A percentile compares a stretch with the other conserved stretches of the same genome.
These are phyloP conservation scores for Datura wrightii DNA, from an alignment of 257 asterid genomes.

Conservation along the genomic window DNA sequence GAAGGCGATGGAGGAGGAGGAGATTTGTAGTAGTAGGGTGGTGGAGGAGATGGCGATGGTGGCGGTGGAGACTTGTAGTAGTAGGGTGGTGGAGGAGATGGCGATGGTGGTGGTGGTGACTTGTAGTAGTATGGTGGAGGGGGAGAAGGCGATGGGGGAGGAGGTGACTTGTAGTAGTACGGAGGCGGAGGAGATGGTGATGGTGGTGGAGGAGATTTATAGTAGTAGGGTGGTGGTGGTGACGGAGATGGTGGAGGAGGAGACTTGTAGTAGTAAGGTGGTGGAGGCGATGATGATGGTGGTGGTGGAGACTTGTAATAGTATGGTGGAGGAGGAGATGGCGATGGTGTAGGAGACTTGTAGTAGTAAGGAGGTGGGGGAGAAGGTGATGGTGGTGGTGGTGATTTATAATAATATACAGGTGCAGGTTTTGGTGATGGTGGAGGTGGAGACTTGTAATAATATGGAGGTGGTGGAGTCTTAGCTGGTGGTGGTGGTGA, in stretches of 20 bases:
- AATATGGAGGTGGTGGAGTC: not conserved
- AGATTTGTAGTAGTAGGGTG: not conserved
- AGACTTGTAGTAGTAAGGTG: not conserved
- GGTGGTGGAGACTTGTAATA: not conserved
- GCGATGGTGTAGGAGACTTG: not conserved
- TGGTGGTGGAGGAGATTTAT: not conserved
- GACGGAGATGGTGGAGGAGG: not conserved
- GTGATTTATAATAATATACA: not conserved
- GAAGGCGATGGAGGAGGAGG: not conserved
- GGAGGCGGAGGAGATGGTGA: fast-evolving
- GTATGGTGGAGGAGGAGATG: constrained; percentile 17
- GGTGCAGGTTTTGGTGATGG: constrained; percentile 41
- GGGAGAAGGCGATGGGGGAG: not conserved
- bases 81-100: not conserved
- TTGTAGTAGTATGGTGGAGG: constrained; percentile 26
- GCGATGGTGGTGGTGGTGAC: not conserved
- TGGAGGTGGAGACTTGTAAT: constrained; percentile 39
- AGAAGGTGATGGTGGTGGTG: constrained; percentile 39
- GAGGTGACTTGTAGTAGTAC: not conserved
- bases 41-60: not conserved
- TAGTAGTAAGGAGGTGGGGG: constrained; percentile 38
- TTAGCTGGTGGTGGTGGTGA: not conserved
- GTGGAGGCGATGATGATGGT: not conserved
- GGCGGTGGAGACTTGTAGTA: not conserved
- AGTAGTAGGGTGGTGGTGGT: not conserved